phyloP scores from a whole-genome alignment of 495 filamentous ascomycete genomes.

The Tirmania nivea region DNA sequence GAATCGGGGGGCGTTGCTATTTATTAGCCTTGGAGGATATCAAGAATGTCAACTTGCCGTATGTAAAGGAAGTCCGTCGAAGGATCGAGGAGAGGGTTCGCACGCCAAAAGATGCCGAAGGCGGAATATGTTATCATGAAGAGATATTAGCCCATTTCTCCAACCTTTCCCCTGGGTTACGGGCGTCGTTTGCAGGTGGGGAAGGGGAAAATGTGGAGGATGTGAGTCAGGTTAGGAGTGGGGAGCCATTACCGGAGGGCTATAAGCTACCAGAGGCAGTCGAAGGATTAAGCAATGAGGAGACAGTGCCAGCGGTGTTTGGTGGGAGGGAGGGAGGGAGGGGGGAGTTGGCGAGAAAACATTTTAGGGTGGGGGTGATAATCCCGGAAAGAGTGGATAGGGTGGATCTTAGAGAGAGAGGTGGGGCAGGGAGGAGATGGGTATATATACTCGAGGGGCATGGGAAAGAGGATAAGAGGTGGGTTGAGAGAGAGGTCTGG shows the following conservation, averaged over 20 bases:
- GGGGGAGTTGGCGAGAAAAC: not conserved
- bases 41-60: not conserved
- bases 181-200: slow-evolving; percentile 42
- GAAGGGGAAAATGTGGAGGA: not conserved
- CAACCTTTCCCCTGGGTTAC: slow-evolving; percentile 54
- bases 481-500: not conserved
- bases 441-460: not conserved
- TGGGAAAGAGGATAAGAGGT: not conserved
- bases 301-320: not conserved
- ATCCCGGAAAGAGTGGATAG: not conserved
- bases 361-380: not conserved
- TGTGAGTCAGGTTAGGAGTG: not conserved
- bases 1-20: slow-evolving; percentile 54
- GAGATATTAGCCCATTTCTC: slow-evolving; percentile 76
- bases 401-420: not conserved
- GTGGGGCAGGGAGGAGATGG: not conserved
- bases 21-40: slow-evolving; percentile 23
- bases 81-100: not conserved
- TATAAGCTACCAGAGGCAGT: not conserved
- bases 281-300: not conserved
- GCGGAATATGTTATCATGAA: slow-evolving; percentile 42
- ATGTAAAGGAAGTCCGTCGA: slow-evolving; percentile 3
- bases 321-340: slow-evolving; percentile 1
- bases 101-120: slow-evolving; percentile 4
- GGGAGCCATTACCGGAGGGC: not conserved